A percentile compares a stretch with the other conserved stretches of the same genome.
These are phyloP conservation scores for Porphyra umbilicalis DNA, from an alignment of 31 red algal genomes.

Conservation along the genomic window DNA sequence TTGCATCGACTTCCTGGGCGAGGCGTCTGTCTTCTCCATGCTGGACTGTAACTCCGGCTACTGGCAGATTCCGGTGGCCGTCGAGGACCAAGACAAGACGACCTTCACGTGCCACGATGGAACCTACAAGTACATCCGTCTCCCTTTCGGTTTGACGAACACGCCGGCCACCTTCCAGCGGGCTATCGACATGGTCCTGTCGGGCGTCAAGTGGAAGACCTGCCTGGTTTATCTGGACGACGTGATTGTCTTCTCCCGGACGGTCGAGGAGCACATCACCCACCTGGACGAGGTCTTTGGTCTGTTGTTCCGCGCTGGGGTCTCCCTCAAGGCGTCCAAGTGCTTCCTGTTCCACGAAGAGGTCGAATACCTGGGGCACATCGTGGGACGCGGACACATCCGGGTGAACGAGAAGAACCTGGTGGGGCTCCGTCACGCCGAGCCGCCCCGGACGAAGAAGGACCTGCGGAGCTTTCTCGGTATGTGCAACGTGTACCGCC, in stretches of 20 bases:
- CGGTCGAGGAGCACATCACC: not conserved
- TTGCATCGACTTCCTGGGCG: conserved; percentile 23
- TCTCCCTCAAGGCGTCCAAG: conserved; percentile 13
- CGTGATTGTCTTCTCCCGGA: conserved; percentile 11
- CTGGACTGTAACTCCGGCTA: conserved; percentile 20
- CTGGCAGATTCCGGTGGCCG: conserved; percentile 27
- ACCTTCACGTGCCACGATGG: conserved; percentile 27
- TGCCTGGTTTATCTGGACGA: conserved; percentile 4
- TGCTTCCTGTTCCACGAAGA: not conserved
- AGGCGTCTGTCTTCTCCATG: conserved; percentile 19
- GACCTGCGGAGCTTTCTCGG: conserved; percentile 21
- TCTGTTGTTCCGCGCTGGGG: conserved; percentile 2
- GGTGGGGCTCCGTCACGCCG: not conserved
- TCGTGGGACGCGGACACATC: not conserved
- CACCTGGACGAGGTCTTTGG: not conserved
- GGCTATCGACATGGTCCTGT: conserved; percentile 15
- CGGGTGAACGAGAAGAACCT: not conserved
- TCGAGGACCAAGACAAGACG: conserved; percentile 16
- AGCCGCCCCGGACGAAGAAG: not conserved
- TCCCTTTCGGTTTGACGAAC: conserved; percentile 6
- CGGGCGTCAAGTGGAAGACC: conserved; percentile 7
- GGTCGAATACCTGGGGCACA: conserved; percentile 18
- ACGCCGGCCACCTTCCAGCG: conserved; percentile 21
- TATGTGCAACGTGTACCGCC: conserved; percentile 6
- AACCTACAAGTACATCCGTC: conserved; percentile 8